These are phyloP conservation scores for Aspergillus caelatus DNA, from an alignment of 2,329 filamentous ascomycete species.

Conservation along the genomic window DNA sequence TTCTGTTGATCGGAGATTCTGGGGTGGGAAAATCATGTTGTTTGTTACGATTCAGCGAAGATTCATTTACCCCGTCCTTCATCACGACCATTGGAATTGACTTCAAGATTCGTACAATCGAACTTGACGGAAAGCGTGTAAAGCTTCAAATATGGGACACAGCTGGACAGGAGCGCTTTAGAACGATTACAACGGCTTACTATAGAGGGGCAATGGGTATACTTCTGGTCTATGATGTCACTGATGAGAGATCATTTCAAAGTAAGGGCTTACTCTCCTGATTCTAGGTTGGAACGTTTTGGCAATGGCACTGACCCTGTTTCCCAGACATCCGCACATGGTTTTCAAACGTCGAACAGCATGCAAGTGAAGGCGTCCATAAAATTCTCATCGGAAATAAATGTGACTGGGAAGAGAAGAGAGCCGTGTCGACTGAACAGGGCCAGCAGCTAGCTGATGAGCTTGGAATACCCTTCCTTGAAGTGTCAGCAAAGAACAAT, in stretches of 20 bases:
- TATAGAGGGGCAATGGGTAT: conserved; percentile 99
- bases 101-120: conserved; percentile 99
- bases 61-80: conserved; percentile 96
- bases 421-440: conserved; percentile 87
- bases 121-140: conserved; percentile 96
- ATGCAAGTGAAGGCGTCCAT: conserved; percentile 98
- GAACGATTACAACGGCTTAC: conserved; percentile 98
- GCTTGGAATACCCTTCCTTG: conserved; percentile 95
- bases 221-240: conserved; percentile 96
- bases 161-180: conserved; percentile 95
- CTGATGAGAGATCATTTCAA: conserved; percentile 92
- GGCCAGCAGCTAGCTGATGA: conserved; percentile 93
- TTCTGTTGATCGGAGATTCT: conserved; percentile 93
- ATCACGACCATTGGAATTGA: conserved; percentile 99
- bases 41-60: conserved; percentile 92
- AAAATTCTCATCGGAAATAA: conserved; percentile 99
- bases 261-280: conserved; percentile 61
- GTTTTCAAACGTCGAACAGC: conserved; percentile 98
- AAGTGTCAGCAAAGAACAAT: conserved; percentile 98
- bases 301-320: conserved; percentile 17
- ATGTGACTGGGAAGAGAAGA: conserved; percentile 99
- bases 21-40: conserved; percentile 98
- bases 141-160: conserved; percentile 99
- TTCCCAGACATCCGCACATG: conserved; percentile 90
- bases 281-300: conserved; percentile 1